phyloP scores from a whole-genome alignment of 1,139 yeast genomes.

The Diutina ranongensis region DNA sequence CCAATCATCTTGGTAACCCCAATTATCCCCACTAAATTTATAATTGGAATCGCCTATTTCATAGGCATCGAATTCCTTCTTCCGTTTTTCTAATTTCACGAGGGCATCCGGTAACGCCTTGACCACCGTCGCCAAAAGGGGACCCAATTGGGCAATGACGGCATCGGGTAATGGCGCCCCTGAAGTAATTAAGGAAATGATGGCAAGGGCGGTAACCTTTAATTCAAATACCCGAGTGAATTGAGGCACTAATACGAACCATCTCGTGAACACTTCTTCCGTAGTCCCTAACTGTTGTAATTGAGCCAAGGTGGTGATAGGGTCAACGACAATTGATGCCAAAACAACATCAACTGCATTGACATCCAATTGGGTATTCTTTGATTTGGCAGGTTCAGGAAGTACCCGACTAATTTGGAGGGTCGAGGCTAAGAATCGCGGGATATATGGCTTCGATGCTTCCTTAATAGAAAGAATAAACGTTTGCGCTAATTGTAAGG shows the following conservation, averaged over 20 bases:
- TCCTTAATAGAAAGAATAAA: constrained; percentile 39
- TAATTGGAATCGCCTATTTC: constrained; percentile 10
- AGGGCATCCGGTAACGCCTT: constrained; percentile 62
- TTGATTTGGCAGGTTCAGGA: constrained; percentile 11
- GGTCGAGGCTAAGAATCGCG: constrained; percentile 24
- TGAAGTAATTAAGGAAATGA: constrained; percentile 32
- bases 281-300: constrained; percentile 37
- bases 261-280: constrained; percentile 44
- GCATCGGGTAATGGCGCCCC: constrained; percentile 14
- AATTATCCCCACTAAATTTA: constrained; percentile 8
- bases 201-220: constrained; percentile 61
- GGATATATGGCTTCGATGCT: constrained; percentile 26
- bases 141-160: constrained; percentile 16
- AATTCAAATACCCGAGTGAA: constrained; percentile 73
- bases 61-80: constrained; percentile 37
- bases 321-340: constrained; percentile 53
- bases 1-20: constrained; percentile 11
- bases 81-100: constrained; percentile 47
- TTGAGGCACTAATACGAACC: constrained; percentile 52
- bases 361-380: constrained; percentile 37
- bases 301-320: constrained; percentile 40
- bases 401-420: constrained; percentile 9
- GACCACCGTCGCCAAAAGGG: constrained; percentile 37
- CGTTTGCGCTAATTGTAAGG: constrained; percentile 44
- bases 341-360: constrained; percentile 56